Evolutionary conservation across 306 rosid genomes (phyloP), one percentile per base, ranked within the genome.

Genomic region (Quercus bicolor): DNA sequence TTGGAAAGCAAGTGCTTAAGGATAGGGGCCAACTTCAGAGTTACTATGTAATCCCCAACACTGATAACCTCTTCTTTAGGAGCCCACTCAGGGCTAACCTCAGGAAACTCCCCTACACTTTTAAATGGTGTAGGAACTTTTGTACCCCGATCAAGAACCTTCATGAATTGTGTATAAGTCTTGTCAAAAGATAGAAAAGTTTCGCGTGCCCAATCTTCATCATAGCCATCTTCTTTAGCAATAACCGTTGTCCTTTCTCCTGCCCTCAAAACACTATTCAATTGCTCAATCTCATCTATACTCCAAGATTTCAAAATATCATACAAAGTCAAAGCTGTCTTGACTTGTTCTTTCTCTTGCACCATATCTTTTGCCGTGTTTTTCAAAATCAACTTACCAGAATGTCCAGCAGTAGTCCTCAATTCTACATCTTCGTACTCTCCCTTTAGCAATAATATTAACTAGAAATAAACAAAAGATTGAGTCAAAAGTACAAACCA

Each of bases 81-180:
- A 43, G 51, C 51, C 51, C 51, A 43, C 13, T 43, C 3, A 8
- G 14, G 2, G 14, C 11, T 7, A 43, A 10, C 2, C 51, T 43
- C 14, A 0, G 14, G 2, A 43, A 11, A 2, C 12, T 11, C 0
- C 51, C 2, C 2, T 9, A 43, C 2, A 7, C 3, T 43, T 0
- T 8, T 43, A 43, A 43, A 43, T 43, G 51, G 51, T 43, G 2
- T 2, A 23, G 15, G 33, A 23, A 23, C 4, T 4, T 23, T 4
- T 43, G 11, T 2, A 1, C 6, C 28, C 4, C 28, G 31, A 59
- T 59, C 18, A 23, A 59, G 7, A 59, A 59, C 12, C 16, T 24
- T 11, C 1, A 21, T 59, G 14, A 59, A 59, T 59, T 0, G 28
- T 11, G 16, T 24, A 4, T 59, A 59, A 10, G 16, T 16, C 33